Base-by-base conservation (phyloP, 208 protist species). In the Crithidia bombi region DNA sequence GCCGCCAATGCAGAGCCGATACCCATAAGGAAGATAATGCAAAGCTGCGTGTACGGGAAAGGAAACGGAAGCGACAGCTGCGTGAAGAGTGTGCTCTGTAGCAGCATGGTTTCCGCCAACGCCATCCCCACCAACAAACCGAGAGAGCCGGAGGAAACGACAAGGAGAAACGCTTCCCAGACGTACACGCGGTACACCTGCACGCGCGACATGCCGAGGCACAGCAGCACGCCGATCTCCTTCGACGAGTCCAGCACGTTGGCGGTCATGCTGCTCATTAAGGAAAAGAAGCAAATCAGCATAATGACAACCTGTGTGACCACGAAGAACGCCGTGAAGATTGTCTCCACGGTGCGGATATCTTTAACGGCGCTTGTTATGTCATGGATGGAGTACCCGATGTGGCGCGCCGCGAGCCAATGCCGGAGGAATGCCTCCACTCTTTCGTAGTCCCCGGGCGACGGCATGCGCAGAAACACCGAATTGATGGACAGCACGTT, bases 141-240 rank as follows among this genome's bases (percentile, higher is more conserved):
- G 7, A 98, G 61, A 17, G 94, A 17, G 4, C 90, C 94, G 0
- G 93, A 82, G 10, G 90, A 59, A 1, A 97, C 23, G 11, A 98
- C 89, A 5, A 99, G 69, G 0, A 98, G 39, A 63, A 98, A 98
- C 4, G 96, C 82, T 69, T 99, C 96, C 73, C 95, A 98, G 19
- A 97, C 69, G 70, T 95, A 99, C 28, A 99, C 75, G 59, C 95
- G 73, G 54, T 92, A 83, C 14, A 97, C 78, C 55, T 85, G 83
- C 9, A 46, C 69, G 46, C 81, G 79, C 3, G 65, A 75, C 56
- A 94, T 83, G 52, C 96, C 96, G 14, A 99, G 61, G 10, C 94
- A 94, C 12, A 93, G 71, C 30, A 98, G 78, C 25, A 98, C 69
- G 43, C 93, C 96, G 72, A 98, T 97, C 67, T 98, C 96, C 70